These are phyloP conservation scores for Sporothrix humicola DNA, from an alignment of 2,329 filamentous ascomycete species.

Conservation along the genomic window DNA sequence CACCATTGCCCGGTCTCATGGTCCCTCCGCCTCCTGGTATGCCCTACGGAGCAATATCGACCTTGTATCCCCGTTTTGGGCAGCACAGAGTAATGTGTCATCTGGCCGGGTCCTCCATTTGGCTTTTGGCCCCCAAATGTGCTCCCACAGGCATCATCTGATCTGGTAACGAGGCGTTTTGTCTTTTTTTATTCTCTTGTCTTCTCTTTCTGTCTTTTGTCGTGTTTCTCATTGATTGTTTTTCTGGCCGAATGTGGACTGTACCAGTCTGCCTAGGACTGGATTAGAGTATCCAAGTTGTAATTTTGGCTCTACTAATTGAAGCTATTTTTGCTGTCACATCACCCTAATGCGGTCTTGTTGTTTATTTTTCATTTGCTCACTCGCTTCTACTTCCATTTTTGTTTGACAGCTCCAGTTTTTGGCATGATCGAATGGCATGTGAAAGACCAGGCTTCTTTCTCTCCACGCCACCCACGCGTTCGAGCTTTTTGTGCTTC, in stretches of 20 bases:
- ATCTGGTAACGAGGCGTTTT: conserved; percentile 20
- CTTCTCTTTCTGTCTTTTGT: neutral
- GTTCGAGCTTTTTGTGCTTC: neutral
- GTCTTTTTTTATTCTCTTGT: neutral
- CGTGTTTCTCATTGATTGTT: neutral
- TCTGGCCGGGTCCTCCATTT: conserved; percentile 14
- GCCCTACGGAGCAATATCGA: neutral
- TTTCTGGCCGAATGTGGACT: neutral
- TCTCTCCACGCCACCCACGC: neutral
- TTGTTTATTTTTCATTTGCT: neutral
- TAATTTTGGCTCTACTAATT: too few relatives aligned
- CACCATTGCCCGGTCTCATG: neutral
- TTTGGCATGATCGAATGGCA: neutral
- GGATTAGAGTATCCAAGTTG: too few relatives aligned
- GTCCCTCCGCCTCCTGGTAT: neutral
- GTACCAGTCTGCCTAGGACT: neutral
- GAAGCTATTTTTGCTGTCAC: too few relatives aligned
- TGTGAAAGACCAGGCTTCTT: neutral
- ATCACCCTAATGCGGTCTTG: neutral
- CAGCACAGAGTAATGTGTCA: neutral
- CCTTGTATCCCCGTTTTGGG: neutral
- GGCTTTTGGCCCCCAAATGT: conserved; percentile 23
- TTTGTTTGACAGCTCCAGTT: neutral
- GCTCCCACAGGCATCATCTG: conserved; percentile 21
- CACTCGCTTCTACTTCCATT: too few relatives aligned